Conservation (phyloP, 345 rosid species). For the Cochlearia excelsa region DNA sequence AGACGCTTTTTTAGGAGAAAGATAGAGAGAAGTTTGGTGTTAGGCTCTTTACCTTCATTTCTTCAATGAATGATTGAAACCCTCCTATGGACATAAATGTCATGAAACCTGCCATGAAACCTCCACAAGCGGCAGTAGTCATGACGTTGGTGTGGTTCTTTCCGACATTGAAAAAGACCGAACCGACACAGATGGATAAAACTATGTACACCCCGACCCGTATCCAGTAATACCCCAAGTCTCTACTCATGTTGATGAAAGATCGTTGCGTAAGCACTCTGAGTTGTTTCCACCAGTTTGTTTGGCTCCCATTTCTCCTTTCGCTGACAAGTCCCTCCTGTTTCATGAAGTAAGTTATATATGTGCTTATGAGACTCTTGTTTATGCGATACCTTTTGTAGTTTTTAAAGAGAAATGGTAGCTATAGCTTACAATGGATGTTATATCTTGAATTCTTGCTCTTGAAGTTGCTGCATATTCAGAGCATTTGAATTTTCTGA, state of each 20-base stretch:
- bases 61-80: constrained; percentile 86
- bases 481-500: constrained; percentile 61
- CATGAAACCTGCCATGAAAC: constrained; percentile 74
- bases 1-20: not conserved
- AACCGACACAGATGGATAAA: constrained; percentile 66
- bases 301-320: constrained; percentile 37
- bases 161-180: constrained; percentile 59
- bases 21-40: constrained; percentile 4
- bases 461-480: constrained; percentile 46
- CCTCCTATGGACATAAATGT: constrained; percentile 86
- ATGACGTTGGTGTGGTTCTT: constrained; percentile 54
- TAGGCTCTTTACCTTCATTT: constrained; percentile 54
- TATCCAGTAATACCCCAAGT: constrained; percentile 81
- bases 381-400: constrained; percentile 1
- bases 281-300: constrained; percentile 69
- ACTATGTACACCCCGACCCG: constrained; percentile 67
- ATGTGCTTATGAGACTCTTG: constrained; percentile 1
- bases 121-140: constrained; percentile 66
- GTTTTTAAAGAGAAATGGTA: not conserved
- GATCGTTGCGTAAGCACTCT: constrained; percentile 60
- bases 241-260: constrained; percentile 74
- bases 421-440: constrained; percentile 51
- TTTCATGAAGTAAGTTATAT: constrained; percentile 20
- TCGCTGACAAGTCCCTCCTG: constrained; percentile 43
- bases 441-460: constrained; percentile 53